Base-by-base conservation (phyloP, 768 basidiomycete species). In the Leccinum boreale region DNA sequence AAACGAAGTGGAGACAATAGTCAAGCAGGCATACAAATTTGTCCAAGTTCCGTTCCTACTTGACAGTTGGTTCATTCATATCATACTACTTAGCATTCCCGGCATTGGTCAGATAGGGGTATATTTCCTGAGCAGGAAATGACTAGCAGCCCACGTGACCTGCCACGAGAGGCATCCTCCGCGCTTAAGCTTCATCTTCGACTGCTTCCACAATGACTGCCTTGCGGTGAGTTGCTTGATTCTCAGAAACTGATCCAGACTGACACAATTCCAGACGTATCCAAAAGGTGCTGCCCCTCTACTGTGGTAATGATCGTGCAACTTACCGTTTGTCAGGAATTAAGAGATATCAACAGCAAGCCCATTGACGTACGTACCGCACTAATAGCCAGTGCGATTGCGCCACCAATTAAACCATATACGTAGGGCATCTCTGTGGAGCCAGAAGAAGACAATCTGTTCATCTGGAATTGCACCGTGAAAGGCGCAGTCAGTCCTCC, bases 401-500 rank as follows among this genome's bases (percentile, higher is more conserved):
- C 63, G 58, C 49, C 49, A 48, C 46, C 26, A 50, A 60, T 56
- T 26, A 44, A 58, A 47, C 28, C 60, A 53, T 51, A 51, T 59
- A 21, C 57, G 44, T 58, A 92, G 91, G 86, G 84, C 14, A 62
- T 93, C 35, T 71, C 75, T 3, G 83, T 86, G 15, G 81, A 85
- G 46, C 77, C 84, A 2, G 76, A 80, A 45, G 91, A 92, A 10
- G 84, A 85, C 58, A 90, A 92, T 69, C 47, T 92, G 19, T 83
- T 89, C 56, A 74, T 84, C 58, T 93, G 92, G 92, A 83, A 87
- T 57, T 90, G 91, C 62, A 68, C 79, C 10, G 83, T 93, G 63
- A 90, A 86, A 69, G 91, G 86, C 55, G 78, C 83, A 49, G 91
- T 92, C 61, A 62, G 86, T 73, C 45, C 53, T 52, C 55, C 33